A percentile compares a stretch with the other conserved stretches of the same genome.
These are phyloP conservation scores for Xenoacremonium recifei DNA, from an alignment of 2,329 filamentous ascomycete species.

Conservation along the genomic window DNA sequence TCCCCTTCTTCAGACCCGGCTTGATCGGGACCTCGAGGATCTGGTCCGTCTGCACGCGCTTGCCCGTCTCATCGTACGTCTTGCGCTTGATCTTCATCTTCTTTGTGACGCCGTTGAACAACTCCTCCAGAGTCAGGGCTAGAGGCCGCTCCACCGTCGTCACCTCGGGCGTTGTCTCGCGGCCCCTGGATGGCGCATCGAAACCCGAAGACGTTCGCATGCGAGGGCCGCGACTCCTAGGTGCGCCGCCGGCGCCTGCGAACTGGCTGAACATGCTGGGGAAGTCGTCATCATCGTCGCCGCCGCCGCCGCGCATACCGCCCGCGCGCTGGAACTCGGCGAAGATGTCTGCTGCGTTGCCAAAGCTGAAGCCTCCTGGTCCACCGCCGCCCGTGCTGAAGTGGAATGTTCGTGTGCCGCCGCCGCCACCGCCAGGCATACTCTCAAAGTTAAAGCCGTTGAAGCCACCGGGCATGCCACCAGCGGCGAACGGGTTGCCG, in stretches of 20 bases:
- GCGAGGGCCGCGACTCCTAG: constrained; percentile 38
- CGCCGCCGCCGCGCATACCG: constrained; percentile 41
- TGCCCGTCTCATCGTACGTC: constrained; percentile 83
- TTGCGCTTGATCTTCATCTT: constrained; percentile 99
- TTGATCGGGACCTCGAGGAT: constrained; percentile 95
- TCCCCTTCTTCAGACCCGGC: constrained; percentile 90
- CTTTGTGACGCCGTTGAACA: constrained; percentile 85
- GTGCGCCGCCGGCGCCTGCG: constrained; percentile 35
- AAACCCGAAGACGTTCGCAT: constrained; percentile 40
- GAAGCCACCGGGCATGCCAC: constrained; percentile 55
- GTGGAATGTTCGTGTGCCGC: constrained; percentile 48
- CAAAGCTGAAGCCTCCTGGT: constrained; percentile 71
- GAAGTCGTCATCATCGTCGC: constrained; percentile 44
- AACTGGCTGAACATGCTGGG: constrained; percentile 57
- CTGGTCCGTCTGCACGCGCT: constrained; percentile 82
- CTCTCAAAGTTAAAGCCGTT: constrained; percentile 51
- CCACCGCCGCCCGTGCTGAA: constrained; percentile 64
- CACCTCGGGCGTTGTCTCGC: constrained; percentile 69
- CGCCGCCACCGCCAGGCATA: constrained; percentile 29
- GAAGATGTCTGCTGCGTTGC: constrained; percentile 81
- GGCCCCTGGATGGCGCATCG: constrained; percentile 29
- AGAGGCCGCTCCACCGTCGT: constrained; percentile 86
- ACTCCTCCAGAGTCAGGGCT: constrained; percentile 79
- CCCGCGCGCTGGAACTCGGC: constrained; percentile 70
- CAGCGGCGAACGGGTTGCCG: constrained; percentile 59